Base-by-base conservation (phyloP, 2,329 filamentous ascomycete species). In the Fusarium poae region DNA sequence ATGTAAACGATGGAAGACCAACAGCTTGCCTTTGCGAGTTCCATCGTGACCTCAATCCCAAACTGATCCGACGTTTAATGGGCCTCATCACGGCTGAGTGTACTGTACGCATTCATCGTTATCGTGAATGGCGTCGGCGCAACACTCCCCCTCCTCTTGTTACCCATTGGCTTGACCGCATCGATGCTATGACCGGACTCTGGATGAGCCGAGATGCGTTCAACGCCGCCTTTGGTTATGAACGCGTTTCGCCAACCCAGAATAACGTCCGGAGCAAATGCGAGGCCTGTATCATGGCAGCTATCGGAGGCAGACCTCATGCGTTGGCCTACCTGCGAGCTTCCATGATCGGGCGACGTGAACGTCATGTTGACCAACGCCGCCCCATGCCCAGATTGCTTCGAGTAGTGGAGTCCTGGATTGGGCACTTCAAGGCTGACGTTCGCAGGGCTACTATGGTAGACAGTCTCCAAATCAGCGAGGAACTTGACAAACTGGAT, bases 241-340 rank as follows among this genome's bases (percentile, higher is more conserved):
- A 79, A 5, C 56, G 54, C 1, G 52, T 49, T 53, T 29, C 68
- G 65, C 73, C 67, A 21, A 51, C 39, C 23, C 40, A 25, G 25
- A 71, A 78, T 35, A 49, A 64, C 13, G 74, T 83, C 6, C 57
- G 65, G 30, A 78, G 73, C 9, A 76, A 59, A 3, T 89, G 86
- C 65, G 82, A 86, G 69, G 86, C 85, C 3, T 89, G 86, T 64
- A 82, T 86, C 29, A 73, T 88, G 15, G 79, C 83, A 3, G 77
- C 79, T 5, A 71, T 89, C 1, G 85, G 85, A 3, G 82, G 82
- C 0, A 78, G 79, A 32, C 74, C 71, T 6, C 72, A 78, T 18
- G 67, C 81, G 2, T 74, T 89, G 4, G 72, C 77, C 8, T 84
- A 86, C 68, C 70, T 89, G 32, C 75, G 82, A 29, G 81, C 83